phyloP scores from a whole-genome alignment of 2,329 filamentous ascomycete genomes.

The Sporothrix brasiliensis region DNA sequence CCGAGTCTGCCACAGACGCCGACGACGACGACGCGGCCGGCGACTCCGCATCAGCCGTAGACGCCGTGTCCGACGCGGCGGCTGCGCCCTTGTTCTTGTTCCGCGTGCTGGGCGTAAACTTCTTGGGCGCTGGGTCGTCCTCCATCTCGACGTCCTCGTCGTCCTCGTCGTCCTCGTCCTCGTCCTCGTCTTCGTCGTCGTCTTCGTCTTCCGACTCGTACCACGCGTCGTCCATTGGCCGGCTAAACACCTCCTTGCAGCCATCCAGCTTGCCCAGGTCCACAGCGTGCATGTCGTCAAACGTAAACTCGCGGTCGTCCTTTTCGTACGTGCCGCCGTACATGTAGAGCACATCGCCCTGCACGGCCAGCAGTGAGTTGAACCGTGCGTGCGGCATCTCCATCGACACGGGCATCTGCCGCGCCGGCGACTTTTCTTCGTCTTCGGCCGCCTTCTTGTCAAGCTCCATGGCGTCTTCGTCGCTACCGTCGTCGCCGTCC shows the following conservation, averaged over 20 bases:
- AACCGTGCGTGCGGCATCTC: conserved; percentile 90
- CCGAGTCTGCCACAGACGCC: conserved; percentile 42
- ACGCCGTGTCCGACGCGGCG: conserved; percentile 53
- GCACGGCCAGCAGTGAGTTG: conserved; percentile 86
- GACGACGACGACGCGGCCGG: not conserved
- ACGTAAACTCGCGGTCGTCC: conserved; percentile 90
- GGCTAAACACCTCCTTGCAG: conserved; percentile 85
- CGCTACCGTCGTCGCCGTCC: conserved; percentile 56
- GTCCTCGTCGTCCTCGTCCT: conserved; percentile 57
- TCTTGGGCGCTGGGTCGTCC: conserved; percentile 49
- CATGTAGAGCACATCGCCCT: conserved; percentile 90
- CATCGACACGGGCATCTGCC: conserved; percentile 68
- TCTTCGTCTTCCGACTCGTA: conserved; percentile 64
- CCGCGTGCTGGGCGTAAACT: conserved; percentile 57
- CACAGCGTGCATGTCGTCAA: conserved; percentile 91
- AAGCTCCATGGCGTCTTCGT: conserved; percentile 55
- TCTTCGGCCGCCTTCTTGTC: conserved; percentile 57
- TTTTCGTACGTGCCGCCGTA: conserved; percentile 96
- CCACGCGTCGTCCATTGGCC: conserved; percentile 81
- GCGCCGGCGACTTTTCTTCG: conserved; percentile 60
- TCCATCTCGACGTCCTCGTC: conserved; percentile 57
- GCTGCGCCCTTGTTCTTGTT: conserved; percentile 55
- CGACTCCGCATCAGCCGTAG: conserved; percentile 49
- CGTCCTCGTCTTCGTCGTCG: conserved; percentile 62
- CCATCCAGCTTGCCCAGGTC: conserved; percentile 95